Evolutionary conservation across 306 rosid genomes (phyloP).

Genomic region (Gastrolobium bilobum): DNA sequence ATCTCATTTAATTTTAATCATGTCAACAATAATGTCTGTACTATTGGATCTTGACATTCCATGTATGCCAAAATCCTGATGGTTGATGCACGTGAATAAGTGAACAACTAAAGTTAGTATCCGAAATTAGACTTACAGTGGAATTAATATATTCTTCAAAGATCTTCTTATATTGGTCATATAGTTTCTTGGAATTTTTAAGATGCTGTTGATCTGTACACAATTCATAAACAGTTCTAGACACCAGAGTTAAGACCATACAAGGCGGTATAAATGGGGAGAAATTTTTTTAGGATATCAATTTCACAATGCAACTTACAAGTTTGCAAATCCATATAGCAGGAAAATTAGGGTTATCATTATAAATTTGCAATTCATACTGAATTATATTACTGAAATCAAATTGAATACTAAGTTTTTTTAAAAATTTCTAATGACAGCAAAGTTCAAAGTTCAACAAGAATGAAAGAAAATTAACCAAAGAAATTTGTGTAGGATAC

Average conservation of each 20-base stretch:
- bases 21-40: not conserved
- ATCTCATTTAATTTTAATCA: not conserved
- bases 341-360: too few species aligned
- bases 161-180: constrained; percentile 64
- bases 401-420: too few species aligned
- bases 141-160: constrained; percentile 73
- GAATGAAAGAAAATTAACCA: not conserved
- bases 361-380: too few species aligned
- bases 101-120: not conserved
- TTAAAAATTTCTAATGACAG: too few species aligned
- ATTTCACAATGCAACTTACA: too few species aligned
- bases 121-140: constrained; percentile 55
- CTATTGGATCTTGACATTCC: not conserved
- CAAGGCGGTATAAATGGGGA: not conserved
- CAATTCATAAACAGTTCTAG: constrained; percentile 72
- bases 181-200: constrained; percentile 69
- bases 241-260: constrained; percentile 29
- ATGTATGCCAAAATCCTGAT: not conserved
- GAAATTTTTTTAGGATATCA: too few species aligned
- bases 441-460: not conserved
- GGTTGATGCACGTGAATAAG: not conserved
- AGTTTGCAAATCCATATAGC: too few species aligned
- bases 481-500: constrained; percentile 45
- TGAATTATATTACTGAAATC: too few species aligned
- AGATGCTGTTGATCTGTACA: constrained; percentile 62